phyloP scores from a whole-genome alignment of 2,329 filamentous ascomycete genomes.

The Chaetomium sp. region DNA sequence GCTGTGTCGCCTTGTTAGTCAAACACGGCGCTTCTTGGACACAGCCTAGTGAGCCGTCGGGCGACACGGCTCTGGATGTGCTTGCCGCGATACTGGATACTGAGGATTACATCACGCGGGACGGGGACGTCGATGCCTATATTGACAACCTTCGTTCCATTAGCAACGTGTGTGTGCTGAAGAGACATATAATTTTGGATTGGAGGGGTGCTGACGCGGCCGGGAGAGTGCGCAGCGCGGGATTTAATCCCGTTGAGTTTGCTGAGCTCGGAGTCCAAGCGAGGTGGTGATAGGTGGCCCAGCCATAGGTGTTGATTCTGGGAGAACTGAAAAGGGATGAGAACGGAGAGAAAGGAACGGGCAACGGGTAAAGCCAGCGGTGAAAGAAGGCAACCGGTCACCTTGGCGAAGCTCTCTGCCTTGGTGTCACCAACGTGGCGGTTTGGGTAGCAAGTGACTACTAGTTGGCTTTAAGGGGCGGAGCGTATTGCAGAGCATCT shows the following conservation, averaged over 20 bases:
- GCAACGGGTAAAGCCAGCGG: no score
- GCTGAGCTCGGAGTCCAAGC: background rate
- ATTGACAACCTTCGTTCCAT: no score
- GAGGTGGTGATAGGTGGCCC: background rate
- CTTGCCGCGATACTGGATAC: background rate
- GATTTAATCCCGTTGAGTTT: slow-evolving; percentile 3
- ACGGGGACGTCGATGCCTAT: background rate
- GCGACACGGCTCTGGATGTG: slow-evolving; percentile 4
- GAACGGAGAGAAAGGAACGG: no score
- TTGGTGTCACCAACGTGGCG: no score
- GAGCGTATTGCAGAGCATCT: no score
- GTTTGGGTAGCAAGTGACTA: no score
- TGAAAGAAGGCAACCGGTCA: no score
- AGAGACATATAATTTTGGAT: background rate
- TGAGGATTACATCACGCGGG: background rate
- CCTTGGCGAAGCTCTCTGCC: no score
- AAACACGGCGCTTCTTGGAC: slow-evolving; percentile 1
- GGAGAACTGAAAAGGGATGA: no score
- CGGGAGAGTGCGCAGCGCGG: background rate
- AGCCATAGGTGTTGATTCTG: no score
- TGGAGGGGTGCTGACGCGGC: slow-evolving; percentile 1
- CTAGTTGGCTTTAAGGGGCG: no score
- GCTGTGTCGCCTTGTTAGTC: background rate
- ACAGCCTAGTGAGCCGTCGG: background rate
- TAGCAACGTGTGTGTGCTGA: background rate